These are phyloP conservation scores for Yarrowia divulgata DNA, from an alignment of 805 yeast genomes.

Conservation along the genomic window DNA sequence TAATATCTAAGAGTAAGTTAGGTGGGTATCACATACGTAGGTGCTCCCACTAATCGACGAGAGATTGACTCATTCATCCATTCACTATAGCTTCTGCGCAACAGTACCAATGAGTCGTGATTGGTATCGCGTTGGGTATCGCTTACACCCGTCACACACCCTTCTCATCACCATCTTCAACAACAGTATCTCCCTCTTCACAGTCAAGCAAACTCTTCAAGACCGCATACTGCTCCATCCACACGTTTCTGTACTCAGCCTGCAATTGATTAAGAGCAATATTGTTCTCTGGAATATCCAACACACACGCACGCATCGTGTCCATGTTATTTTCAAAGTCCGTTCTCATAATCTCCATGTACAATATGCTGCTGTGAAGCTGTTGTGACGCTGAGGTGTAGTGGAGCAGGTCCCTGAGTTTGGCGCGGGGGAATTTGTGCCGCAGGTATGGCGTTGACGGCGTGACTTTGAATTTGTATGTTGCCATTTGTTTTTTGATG, in stretches of 20 bases:
- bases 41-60: no score
- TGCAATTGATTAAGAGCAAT: background rate
- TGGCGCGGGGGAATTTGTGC: background rate
- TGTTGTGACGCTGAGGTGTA: background rate
- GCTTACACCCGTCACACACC: no score
- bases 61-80: no score
- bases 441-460: background rate
- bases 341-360: conserved; percentile 1
- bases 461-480: conserved; percentile 4
- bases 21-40: no score
- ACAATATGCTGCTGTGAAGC: background rate
- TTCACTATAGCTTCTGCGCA: no score
- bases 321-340: conserved; percentile 10
- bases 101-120: no score
- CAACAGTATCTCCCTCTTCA: background rate
- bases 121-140: no score
- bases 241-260: background rate
- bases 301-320: background rate
- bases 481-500: background rate
- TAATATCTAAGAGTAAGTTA: conserved; percentile 1
- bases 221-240: conserved; percentile 7
- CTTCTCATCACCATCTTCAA: background rate
- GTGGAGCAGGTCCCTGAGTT: background rate
- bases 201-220: background rate
- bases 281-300: conserved; percentile 11